These are phyloP conservation scores for Castanea sativa DNA, from an alignment of 306 rosid species.

Conservation along the genomic window DNA sequence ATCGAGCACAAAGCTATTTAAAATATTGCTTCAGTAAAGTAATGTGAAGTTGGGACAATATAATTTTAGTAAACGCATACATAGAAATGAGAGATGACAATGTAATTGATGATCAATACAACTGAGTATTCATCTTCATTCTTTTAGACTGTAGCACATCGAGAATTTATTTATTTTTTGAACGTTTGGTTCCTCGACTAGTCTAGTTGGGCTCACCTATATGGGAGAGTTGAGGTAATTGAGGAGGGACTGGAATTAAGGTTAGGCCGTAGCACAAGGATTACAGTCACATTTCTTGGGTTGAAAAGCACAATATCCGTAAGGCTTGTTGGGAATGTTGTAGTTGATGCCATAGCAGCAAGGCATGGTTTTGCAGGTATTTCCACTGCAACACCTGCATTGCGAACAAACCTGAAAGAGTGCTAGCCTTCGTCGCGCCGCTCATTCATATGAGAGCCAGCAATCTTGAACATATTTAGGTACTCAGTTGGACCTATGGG, in stretches of 20 bases:
- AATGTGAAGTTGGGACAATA: too few relatives aligned
- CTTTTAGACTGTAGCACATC: too few relatives aligned
- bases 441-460: neutral
- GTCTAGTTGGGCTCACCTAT: too few relatives aligned
- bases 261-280: slow-evolving; percentile 4
- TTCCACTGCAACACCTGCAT: slow-evolving; percentile 33
- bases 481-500: slow-evolving; percentile 14
- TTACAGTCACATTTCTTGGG: slow-evolving; percentile 34
- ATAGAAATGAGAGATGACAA: too few relatives aligned
- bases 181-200: too few relatives aligned
- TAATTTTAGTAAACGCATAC: too few relatives aligned
- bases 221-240: neutral
- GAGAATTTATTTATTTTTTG: too few relatives aligned
- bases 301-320: slow-evolving; percentile 34
- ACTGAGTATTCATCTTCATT: too few relatives aligned
- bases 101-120: too few relatives aligned
- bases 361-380: slow-evolving; percentile 28
- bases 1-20: too few relatives aligned
- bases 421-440: slow-evolving; percentile 13
- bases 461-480: neutral
- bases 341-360: slow-evolving; percentile 41
- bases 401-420: slow-evolving; percentile 27
- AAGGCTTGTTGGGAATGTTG: slow-evolving; percentile 41
- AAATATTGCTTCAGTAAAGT: too few relatives aligned
- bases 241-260: neutral